Evolutionary conservation across 495 filamentous ascomycete species (phyloP), one percentile per base, ranked within the genome.

Genomic region (Apodospora peruviana): DNA sequence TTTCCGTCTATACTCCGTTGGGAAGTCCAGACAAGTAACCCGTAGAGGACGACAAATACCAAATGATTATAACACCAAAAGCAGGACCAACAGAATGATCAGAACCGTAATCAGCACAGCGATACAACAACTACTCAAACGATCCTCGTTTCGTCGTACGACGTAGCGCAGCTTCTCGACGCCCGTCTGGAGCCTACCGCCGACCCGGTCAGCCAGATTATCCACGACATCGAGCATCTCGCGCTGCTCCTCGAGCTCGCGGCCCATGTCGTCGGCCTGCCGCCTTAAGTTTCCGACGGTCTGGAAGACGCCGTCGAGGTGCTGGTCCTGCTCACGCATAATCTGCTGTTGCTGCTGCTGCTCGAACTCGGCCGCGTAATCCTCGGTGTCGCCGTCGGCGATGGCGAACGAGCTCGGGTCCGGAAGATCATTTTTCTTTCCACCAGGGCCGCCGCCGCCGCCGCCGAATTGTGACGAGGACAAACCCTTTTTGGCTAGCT

Each of bases 321-420:
- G 83, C 73, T 93, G 75, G 63, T 98, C 94, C 71, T 97, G 93
- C 66, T 95, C 91, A 59, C 85, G 82, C 86, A 98, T 91, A 64
- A 97, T 83, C 72, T 89, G 81, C 59, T 83, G 51, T 70, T 98
- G 93, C 58, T 93, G 78, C 68, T 95, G 84, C 62, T 95, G 86
- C 76, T 97, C 94, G 62, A 93, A 91, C 43, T 82, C 84, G n/a
- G 81, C 84, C 37, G 57, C 67, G 63, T 91, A 87, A 57, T 84
- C 83, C 2, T 80, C 80, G 25, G 66, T 70, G 37, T 62, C 57
- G 9, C 58, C 51, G 4, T 69, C 66, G 17, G 64, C 57, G 27
- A 75, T 61, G 19, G 71, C 70, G 45, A 91, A 94, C 18, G 84
- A 79, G 40, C 79, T 82, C 34, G 88, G 88, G 47, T 86, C 83